Evolutionary conservation across 768 basidiomycete genomes (phyloP).

Genomic region (Pholiota conissans): DNA sequence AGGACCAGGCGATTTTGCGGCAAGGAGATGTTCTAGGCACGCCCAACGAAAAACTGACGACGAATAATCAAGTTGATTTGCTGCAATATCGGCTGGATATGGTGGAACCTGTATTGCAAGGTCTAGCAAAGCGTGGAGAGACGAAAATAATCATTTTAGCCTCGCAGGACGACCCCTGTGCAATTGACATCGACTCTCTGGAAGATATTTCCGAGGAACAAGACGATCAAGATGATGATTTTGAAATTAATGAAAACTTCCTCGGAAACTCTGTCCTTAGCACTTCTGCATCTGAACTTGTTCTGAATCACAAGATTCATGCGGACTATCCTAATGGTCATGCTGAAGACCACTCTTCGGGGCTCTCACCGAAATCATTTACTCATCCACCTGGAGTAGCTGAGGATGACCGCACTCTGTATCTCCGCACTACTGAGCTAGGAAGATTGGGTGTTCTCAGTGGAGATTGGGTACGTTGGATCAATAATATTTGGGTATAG

Average conservation of each 20-base stretch:
- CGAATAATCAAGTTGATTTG: slow-evolving; percentile 10
- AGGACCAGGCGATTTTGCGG: slow-evolving; percentile 47
- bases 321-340: slow-evolving; percentile 11
- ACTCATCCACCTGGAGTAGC: slow-evolving; percentile 28
- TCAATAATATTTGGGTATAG: too few species aligned
- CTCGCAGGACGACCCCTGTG: slow-evolving; percentile 19
- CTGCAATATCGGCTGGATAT: slow-evolving; percentile 54
- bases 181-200: slow-evolving; percentile 6
- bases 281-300: slow-evolving; percentile 18
- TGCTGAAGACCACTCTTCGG: slow-evolving; percentile 11
- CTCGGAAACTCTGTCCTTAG: slow-evolving; percentile 52
- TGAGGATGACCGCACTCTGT: slow-evolving; percentile 57
- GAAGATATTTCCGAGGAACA: slow-evolving; percentile 20
- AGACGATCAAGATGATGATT: slow-evolving; percentile 44
- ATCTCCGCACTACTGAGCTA: slow-evolving; percentile 63
- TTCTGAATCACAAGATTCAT: slow-evolving; percentile 2
- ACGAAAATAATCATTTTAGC: slow-evolving; percentile 57
- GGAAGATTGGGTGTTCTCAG: slow-evolving; percentile 64
- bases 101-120: slow-evolving; percentile 75
- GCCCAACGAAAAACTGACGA: slow-evolving; percentile 7
- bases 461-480: slow-evolving; percentile 78
- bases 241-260: slow-evolving; percentile 78
- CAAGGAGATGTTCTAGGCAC: slow-evolving; percentile 37
- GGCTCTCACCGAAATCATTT: slow-evolving; percentile 31
- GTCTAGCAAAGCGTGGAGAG: slow-evolving; percentile 43